These are phyloP conservation scores for Fusarium verticillioides DNA, from an alignment of 2,329 filamentous ascomycete species.

Conservation along the genomic window DNA sequence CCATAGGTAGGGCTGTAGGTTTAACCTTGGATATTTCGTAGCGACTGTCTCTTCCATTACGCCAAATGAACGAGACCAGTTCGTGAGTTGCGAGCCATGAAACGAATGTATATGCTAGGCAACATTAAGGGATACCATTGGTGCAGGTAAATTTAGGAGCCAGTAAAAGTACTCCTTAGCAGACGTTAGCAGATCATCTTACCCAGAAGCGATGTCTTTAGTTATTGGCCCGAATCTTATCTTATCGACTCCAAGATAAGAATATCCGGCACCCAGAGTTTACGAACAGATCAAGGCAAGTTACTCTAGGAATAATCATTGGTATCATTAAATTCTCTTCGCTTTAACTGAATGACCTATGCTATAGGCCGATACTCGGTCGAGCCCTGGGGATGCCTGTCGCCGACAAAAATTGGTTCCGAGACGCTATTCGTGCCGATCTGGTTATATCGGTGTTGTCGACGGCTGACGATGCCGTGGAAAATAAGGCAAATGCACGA, in stretches of 20 bases:
- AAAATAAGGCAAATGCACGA: slow-evolving; percentile 56
- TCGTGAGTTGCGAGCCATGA: neutral
- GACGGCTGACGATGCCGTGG: slow-evolving; percentile 54
- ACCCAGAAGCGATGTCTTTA: neutral
- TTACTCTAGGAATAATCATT: neutral
- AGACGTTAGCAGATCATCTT: neutral
- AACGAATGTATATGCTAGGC: neutral
- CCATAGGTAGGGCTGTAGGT: fast-evolving
- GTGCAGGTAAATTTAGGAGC: fast-evolving
- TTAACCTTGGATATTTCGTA: fast-evolving
- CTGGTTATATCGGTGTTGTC: slow-evolving; percentile 52
- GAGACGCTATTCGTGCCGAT: slow-evolving; percentile 15
- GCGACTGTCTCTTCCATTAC: neutral
- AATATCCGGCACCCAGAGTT: fast-evolving
- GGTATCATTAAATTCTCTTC: neutral
- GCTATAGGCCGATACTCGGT: neutral
- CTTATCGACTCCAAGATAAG: neutral
- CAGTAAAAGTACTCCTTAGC: neutral
- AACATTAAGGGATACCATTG: neutral
- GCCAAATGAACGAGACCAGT: neutral
- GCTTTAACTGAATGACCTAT: fast-evolving
- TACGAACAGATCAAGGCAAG: neutral
- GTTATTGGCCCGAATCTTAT: neutral
- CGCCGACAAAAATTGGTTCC: neutral
- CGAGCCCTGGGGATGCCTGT: slow-evolving; percentile 1